Conservation (phyloP, 2,329 filamentous ascomycete genomes). For the Scedosporium dehoogii region DNA sequence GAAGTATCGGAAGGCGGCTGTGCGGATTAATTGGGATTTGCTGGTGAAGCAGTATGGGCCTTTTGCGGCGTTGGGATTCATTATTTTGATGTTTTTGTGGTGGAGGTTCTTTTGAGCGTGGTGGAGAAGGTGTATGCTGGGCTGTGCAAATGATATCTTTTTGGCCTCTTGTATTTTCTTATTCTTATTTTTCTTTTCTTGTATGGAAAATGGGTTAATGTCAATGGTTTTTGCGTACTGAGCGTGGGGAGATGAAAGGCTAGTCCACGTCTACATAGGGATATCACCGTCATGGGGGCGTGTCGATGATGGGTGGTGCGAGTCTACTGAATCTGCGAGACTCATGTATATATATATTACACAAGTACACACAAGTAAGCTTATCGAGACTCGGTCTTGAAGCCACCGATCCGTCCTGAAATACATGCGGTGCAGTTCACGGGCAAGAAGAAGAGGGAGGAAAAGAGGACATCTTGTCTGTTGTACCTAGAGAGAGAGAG, state of each 20-base stretch:
- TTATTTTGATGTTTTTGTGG: slow-evolving; percentile 80
- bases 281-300: slow-evolving; percentile 24
- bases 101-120: slow-evolving; percentile 76
- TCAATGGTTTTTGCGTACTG: too few relatives aligned
- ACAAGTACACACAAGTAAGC: too few relatives aligned
- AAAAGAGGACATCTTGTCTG: background rate
- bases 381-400: background rate
- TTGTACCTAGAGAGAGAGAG: background rate
- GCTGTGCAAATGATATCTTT: background rate
- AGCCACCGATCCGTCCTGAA: background rate
- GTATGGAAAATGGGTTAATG: too few relatives aligned
- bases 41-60: slow-evolving; percentile 95
- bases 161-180: background rate
- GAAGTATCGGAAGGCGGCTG: slow-evolving; percentile 87
- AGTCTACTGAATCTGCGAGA: background rate
- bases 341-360: slow-evolving; percentile 5
- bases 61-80: slow-evolving; percentile 68
- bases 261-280: slow-evolving; percentile 26
- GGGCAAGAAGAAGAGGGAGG: background rate
- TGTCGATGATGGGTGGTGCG: background rate
- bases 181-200: too few relatives aligned
- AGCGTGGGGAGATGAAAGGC: background rate
- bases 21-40: slow-evolving; percentile 96
- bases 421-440: background rate
- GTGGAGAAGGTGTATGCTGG: background rate